A percentile compares a stretch with the other conserved stretches of the same genome.
These are phyloP conservation scores for Flaveria linearis DNA, from an alignment of 129 eudicot genomes.

Conservation along the genomic window DNA sequence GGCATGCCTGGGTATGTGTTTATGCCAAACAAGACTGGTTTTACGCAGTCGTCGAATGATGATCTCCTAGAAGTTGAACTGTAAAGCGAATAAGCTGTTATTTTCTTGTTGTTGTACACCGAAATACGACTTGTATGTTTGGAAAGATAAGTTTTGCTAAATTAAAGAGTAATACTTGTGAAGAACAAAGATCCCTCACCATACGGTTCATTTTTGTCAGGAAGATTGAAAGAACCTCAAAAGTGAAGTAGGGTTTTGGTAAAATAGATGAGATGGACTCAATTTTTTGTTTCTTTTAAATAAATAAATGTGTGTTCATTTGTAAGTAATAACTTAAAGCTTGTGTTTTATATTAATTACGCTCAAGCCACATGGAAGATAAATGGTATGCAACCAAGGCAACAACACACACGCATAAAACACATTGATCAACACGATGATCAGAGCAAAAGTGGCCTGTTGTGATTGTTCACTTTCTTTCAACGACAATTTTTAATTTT, in stretches of 20 bases:
- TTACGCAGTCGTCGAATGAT: conserved; percentile 47
- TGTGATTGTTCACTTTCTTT: too few species aligned
- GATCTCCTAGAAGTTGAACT: conserved; percentile 89
- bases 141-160: conserved; percentile 42
- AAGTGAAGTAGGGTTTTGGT: conserved; percentile 8
- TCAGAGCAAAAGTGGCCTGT: too few species aligned
- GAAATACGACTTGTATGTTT: conserved; percentile 28
- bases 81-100: conserved; percentile 18
- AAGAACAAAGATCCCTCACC: conserved; percentile 21
- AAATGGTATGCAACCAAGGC: too few species aligned
- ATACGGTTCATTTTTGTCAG: conserved; percentile 46
- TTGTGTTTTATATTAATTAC: not conserved
- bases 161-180: conserved; percentile 28
- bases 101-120: conserved; percentile 23
- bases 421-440: too few species aligned
- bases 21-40: conserved; percentile 39
- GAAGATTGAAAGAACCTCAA: not conserved
- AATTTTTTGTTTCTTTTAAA: too few species aligned
- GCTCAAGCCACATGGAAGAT: too few species aligned
- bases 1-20: conserved; percentile 43
- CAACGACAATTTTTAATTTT: too few species aligned
- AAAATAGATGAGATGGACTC: not conserved
- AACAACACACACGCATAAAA: too few species aligned
- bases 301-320: too few species aligned
- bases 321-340: not conserved